phyloP scores from a whole-genome alignment of 2,329 filamentous ascomycete genomes.

The Paecilomyces dactylethromorphus region DNA sequence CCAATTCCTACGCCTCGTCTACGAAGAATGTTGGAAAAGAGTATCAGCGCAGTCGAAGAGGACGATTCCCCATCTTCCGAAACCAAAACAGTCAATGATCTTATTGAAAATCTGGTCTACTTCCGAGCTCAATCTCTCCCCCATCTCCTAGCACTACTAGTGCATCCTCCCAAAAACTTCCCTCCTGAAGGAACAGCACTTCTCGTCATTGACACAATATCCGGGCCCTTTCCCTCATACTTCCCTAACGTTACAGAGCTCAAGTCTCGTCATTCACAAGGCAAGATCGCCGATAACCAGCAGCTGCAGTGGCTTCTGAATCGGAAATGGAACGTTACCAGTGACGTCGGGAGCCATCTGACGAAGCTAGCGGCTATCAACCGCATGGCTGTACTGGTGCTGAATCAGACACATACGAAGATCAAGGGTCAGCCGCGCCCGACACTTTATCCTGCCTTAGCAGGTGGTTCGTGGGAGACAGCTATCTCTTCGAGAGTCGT shows the following conservation, averaged over 20 bases:
- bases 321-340: slow-evolving; percentile 55
- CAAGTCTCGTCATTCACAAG: slow-evolving; percentile 18
- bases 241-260: slow-evolving; percentile 56
- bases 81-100: slow-evolving; percentile 15
- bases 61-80: slow-evolving; percentile 1
- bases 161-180: slow-evolving; percentile 57
- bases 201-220: slow-evolving; percentile 71
- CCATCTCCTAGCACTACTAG: slow-evolving; percentile 65
- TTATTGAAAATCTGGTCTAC: slow-evolving; percentile 56
- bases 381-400: slow-evolving; percentile 65
- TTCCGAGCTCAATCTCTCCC: slow-evolving; percentile 53
- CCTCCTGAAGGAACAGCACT: slow-evolving; percentile 59
- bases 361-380: slow-evolving; percentile 68
- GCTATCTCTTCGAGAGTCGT: slow-evolving; percentile 67
- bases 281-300: slow-evolving; percentile 34
- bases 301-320: slow-evolving; percentile 28
- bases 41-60: slow-evolving; percentile 3
- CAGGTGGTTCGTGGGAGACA: slow-evolving; percentile 72
- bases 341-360: slow-evolving; percentile 53
- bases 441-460: slow-evolving; percentile 67
- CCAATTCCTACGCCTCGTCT: slow-evolving; percentile 45
- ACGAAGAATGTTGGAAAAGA: slow-evolving; percentile 35
- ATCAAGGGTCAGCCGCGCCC: slow-evolving; percentile 62
- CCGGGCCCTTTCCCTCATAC: slow-evolving; percentile 67
- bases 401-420: slow-evolving; percentile 77